phyloP scores from a whole-genome alignment of 2,329 filamentous ascomycete genomes.

The Conoideocrella luteorostrata region DNA sequence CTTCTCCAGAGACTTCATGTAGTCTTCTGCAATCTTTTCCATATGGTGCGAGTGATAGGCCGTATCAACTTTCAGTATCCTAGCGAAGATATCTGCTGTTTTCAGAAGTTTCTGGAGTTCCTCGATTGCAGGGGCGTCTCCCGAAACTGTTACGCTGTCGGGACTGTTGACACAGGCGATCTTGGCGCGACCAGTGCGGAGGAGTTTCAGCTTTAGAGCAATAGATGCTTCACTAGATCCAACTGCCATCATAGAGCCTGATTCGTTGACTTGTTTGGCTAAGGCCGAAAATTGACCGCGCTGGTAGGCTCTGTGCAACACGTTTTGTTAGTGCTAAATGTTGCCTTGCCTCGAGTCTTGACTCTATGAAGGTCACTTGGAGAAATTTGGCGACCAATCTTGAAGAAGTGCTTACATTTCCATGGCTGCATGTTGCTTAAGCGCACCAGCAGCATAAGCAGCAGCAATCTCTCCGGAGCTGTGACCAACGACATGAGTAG shows the following conservation, averaged over 20 bases:
- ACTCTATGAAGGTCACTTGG: too few species aligned
- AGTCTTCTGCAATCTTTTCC: slow-evolving; percentile 29
- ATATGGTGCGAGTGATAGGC: slow-evolving; percentile 19
- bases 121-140: slow-evolving; percentile 12
- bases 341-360: too few species aligned
- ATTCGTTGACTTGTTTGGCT: too few species aligned
- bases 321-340: too few species aligned
- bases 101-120: slow-evolving; percentile 11
- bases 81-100: slow-evolving; percentile 12
- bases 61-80: slow-evolving; percentile 14
- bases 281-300: too few species aligned
- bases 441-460: slow-evolving; percentile 20
- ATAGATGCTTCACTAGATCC: slow-evolving; percentile 11
- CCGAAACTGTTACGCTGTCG: slow-evolving; percentile 17
- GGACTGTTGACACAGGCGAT: slow-evolving; percentile 21
- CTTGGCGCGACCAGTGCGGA: not conserved
- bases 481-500: slow-evolving; percentile 27
- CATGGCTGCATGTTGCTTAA: not conserved
- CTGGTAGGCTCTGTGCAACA: too few species aligned
- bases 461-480: slow-evolving; percentile 33
- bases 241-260: slow-evolving; percentile 27
- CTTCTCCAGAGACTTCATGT: slow-evolving; percentile 22
- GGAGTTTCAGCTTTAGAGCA: not conserved
- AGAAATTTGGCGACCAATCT: too few species aligned
- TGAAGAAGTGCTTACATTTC: not conserved